Base-by-base conservation (phyloP, 345 rosid genomes). In the Gynandropsis gynandra region DNA sequence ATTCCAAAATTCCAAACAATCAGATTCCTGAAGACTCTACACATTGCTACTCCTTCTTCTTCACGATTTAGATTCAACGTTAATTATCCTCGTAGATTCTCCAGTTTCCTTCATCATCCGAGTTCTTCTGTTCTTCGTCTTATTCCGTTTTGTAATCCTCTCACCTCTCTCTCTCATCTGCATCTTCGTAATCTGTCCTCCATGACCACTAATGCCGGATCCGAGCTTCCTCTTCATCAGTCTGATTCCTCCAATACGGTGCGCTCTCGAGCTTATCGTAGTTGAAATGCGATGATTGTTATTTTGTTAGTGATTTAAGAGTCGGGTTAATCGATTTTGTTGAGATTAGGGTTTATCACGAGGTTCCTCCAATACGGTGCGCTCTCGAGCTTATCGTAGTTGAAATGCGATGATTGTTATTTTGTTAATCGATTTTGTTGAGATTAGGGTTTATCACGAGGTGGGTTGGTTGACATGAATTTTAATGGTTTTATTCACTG, bases 171-270 rank as follows among this genome's bases (percentile, higher is more conserved):
- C 62, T 47, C 61, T 81, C 62, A 11, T 69, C 65, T 62, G 72
- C 40, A 57, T 78, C 57, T 67, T 73, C 60, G 31, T 63, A 39
- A 61, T 60, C 27, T 71, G 19, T 50, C 62, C 8, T 59, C 76
- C 49, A 81, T 80, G 89, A 47, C 74, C 20, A 40, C 76, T 50
- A 69, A 54, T 16, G 54, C 75, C 59, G 50, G 52, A 59, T 16
- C 58, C 19, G 66, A 61, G 37, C 56, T 74, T 42, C 20, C 76
- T 27, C 75, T n/a, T n/a, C n/a, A 58, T 0, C 71, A 75, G 8
- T 19, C 79, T 21, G 66, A 76, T 10, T 35, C 79, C 29, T 63
- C 81, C 21, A 76, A 79, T 55, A 85, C 88, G 75, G 94, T 74
- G 45, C 31, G 56, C 24, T 1, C 47, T 50, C 9, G 8, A 33